phyloP scores from a whole-genome alignment of 2,329 filamentous ascomycete species.

The Grosmannia serpens region DNA sequence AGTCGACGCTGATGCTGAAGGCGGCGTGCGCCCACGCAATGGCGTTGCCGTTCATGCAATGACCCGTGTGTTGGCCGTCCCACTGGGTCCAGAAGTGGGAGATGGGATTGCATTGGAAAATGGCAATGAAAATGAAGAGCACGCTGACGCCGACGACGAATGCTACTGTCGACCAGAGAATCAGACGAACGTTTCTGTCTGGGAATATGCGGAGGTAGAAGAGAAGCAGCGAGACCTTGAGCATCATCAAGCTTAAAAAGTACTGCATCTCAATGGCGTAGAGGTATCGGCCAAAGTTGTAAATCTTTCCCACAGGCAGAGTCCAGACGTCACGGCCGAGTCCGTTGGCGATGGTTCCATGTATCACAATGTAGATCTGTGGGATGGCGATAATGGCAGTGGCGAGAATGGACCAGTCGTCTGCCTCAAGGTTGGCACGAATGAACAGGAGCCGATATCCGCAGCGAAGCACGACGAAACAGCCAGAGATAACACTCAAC shows the following conservation, averaged over 20 bases:
- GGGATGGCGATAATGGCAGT: slow-evolving; percentile 17
- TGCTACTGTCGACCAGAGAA: slow-evolving; percentile 29
- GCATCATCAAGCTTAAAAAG: slow-evolving; percentile 31
- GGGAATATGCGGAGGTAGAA: slow-evolving; percentile 46
- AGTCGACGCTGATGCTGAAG: slow-evolving; percentile 38
- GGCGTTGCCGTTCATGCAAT: slow-evolving; percentile 35
- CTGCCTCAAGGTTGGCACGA: slow-evolving; percentile 20
- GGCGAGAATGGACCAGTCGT: slow-evolving; percentile 23
- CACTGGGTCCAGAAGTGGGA: slow-evolving; percentile 40
- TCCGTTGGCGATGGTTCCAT: slow-evolving; percentile 24
- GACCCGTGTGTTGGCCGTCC: slow-evolving; percentile 33
- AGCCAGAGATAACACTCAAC: slow-evolving; percentile 21
- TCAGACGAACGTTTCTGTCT: slow-evolving; percentile 19
- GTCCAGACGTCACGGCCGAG: slow-evolving; percentile 41
- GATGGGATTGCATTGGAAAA: slow-evolving; percentile 41
- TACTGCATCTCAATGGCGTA: slow-evolving; percentile 30
- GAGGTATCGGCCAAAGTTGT: slow-evolving; percentile 29
- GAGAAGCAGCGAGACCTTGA: slow-evolving; percentile 39
- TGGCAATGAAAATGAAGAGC: slow-evolving; percentile 27
- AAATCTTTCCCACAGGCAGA: slow-evolving; percentile 27
- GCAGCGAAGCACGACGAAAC: slow-evolving; percentile 27
- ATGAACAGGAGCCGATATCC: slow-evolving; percentile 19
- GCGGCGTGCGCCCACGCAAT: slow-evolving; percentile 38
- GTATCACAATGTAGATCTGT: slow-evolving; percentile 17
- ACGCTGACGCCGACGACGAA: slow-evolving; percentile 28